Evolutionary conservation across 2,329 filamentous ascomycete genomes (phyloP), one percentile per base, ranked within the genome.

Genomic region (Arthrobotrys sinensis): DNA sequence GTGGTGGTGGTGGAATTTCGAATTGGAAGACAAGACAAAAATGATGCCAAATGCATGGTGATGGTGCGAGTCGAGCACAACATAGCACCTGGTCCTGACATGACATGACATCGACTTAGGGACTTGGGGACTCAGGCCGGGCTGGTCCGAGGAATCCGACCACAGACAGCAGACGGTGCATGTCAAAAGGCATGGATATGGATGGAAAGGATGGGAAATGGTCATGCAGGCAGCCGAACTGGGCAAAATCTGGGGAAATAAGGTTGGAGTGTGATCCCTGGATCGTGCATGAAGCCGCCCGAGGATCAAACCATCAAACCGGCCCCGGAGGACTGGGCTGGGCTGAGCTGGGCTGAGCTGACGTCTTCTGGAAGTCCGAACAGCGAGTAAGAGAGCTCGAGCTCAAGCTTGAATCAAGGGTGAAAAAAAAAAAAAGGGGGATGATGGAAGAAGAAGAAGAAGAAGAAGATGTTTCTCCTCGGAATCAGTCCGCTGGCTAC

Each of bases 241-340:
- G 52, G 48, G 60, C 34, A 65, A 43, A 72, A 72, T 72, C 68
- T 32, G 68, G 68, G 68, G 68, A 72, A 72, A 72, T 71, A 71
- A 71, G 67, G 67, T 71, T 60, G 67, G 50, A 60, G 43, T 63
- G 55, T 57, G 52, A 57, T 57, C 52, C 52, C 52, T 57, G 52
- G 52, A 57, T 57, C 52, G 52, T 57, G 52, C 67, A 71, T 46
- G 55, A 40, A 43, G 50, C 65, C 65, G 55, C 52, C 65, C 65
- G 65, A 69, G 65, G 65, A 50, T 60, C 34, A 24, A 21, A 28
- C 16, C 53, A 28, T 28, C 24, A 28, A 28, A 28, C 2, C 24
- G 4, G 24, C 24, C 24, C 24, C 24, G 24, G 24, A 28, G 24
- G 24, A 28, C 24, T 28, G 24, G 24, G 24, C 24, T 48, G n/a